Evolutionary conservation across 306 rosid genomes (phyloP).

Genomic region (Calophaca sinica): DNA sequence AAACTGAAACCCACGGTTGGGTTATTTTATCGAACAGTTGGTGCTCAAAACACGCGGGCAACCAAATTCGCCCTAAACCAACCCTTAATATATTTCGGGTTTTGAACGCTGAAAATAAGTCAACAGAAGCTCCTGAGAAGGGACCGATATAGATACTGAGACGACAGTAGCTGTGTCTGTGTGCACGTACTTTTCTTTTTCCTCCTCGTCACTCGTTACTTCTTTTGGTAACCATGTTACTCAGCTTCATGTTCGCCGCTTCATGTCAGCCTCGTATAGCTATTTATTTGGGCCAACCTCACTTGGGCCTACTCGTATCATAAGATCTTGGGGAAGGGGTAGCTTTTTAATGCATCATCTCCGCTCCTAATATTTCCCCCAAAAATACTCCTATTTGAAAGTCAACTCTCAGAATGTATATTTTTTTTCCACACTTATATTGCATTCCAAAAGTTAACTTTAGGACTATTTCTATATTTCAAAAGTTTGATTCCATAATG

Average conservation of each 20-base stretch:
- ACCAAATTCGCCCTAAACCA: neutral
- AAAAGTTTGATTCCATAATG: no score
- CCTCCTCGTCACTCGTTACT: constrained; percentile 13
- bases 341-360: no score
- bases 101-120: constrained; percentile 15
- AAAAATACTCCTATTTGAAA: no score
- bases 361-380: no score
- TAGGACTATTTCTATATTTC: no score
- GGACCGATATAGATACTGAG: neutral
- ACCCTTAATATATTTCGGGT: neutral
- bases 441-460: no score
- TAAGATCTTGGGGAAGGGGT: no score
- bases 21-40: constrained; percentile 45
- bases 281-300: no score
- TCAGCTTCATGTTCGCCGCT: neutral
- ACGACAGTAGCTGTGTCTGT: neutral
- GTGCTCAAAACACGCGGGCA: constrained; percentile 29
- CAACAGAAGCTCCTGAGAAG: neutral
- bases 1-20: neutral
- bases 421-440: no score
- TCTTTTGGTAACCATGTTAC: neutral
- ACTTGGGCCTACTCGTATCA: no score
- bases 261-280: no score
- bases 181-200: constrained; percentile 11
- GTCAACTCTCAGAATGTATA: no score